phyloP scores from a whole-genome alignment of 306 rosid species.

The Cucurbita ficifolia region DNA sequence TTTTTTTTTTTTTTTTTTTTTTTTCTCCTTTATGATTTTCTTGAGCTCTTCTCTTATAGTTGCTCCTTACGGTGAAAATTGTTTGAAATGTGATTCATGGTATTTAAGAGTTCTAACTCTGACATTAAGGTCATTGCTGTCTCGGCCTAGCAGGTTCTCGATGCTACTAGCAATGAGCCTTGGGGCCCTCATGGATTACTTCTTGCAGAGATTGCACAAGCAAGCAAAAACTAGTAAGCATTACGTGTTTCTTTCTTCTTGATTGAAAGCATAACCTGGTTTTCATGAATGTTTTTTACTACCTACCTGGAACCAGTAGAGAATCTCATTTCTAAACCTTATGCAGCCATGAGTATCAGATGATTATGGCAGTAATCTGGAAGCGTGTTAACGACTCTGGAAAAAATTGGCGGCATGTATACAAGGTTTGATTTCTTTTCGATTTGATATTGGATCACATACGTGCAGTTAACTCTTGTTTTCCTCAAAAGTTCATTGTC shows the following conservation, averaged over 20 bases:
- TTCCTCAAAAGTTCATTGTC: not conserved
- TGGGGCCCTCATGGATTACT: conserved; percentile 99
- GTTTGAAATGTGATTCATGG: not conserved
- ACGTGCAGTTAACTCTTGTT: not conserved
- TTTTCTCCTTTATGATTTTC: conserved; percentile 6
- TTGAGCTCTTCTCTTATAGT: not conserved
- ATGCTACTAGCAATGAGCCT: conserved; percentile 97
- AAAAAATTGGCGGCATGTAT: conserved; percentile 98
- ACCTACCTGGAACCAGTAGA: not conserved
- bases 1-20: not conserved
- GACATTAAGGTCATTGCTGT: not conserved
- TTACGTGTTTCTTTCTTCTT: not conserved
- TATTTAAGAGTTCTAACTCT: not conserved
- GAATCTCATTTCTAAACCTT: conserved; percentile 14
- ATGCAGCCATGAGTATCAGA: conserved; percentile 88
- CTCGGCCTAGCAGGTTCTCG: conserved; percentile 59
- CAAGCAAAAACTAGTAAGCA: conserved; percentile 83
- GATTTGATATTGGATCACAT: not conserved
- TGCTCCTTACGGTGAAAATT: not conserved
- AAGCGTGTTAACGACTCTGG: conserved; percentile 94
- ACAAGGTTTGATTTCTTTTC: conserved; percentile 45
- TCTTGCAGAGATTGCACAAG: conserved; percentile 88
- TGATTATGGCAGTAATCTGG: conserved; percentile 92
- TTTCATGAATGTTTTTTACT: conserved; percentile 10
- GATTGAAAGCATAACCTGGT: not conserved